Evolutionary conservation across 345 rosid genomes (phyloP), one percentile per base, ranked within the genome.

Genomic region (Bretschneidera sinensis): DNA sequence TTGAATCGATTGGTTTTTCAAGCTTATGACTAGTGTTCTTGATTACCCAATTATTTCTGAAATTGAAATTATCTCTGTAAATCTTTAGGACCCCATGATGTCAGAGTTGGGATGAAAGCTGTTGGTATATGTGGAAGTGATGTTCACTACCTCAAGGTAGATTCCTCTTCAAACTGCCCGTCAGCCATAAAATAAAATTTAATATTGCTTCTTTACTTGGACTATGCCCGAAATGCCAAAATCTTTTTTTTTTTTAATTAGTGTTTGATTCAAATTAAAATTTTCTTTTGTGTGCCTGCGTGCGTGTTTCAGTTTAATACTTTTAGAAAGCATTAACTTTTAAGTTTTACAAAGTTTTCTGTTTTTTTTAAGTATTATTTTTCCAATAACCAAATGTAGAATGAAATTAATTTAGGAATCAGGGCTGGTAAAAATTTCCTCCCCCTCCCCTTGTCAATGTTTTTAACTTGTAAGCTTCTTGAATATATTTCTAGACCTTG

Each of bases 121-220:
- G 96, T 94, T 67, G 97, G 92, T 23, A 83, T 90, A 6, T 85
- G 95, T 50, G 89, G 96, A 64, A 94, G 99, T 73, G 96, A 94
- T 82, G 99, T 94, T 81, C 97, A 87, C 54, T 84, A 69, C 63
- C 96, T 88, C 66, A 94, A 87, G 96, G 96, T 86, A 65, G 25
- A 33, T 52, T 31, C 55, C 45, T 25, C 39, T 51, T 35, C 15
- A 25, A 19, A 2, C 52, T 45, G 13, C 14, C 22, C 14, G 31
- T 61, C 15, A 43, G 6, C 24, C 17, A n/a, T n/a, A n/a, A n/a
- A n/a, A n/a, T n/a, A n/a, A n/a, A n/a, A n/a, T n/a, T n/a, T n/a
- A n/a, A n/a, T n/a, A n/a, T n/a, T n/a, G n/a, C n/a, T n/a, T n/a
- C n/a, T n/a, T n/a, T n/a, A n/a, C n/a, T n/a, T n/a, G n/a, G n/a